Percentiles rank a stretch among this genome's conserved stretches.
Conservation (phyloP, 2,329 filamentous ascomycete genomes). For the Taxawa tesnikishii region DNA sequence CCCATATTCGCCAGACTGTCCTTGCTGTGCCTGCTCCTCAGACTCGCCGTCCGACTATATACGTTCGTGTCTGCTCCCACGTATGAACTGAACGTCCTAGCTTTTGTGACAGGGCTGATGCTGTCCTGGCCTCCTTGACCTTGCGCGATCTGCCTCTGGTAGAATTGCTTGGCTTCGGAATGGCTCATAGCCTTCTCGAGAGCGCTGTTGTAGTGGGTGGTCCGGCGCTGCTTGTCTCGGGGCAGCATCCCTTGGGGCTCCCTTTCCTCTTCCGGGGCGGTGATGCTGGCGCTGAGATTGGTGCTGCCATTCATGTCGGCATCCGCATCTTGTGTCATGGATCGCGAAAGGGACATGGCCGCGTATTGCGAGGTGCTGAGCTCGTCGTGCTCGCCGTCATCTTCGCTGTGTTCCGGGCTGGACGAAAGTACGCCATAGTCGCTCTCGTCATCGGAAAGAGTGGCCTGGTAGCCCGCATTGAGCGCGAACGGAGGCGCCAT, state of each 20-base stretch:
- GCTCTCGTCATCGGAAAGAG: conserved; percentile 1
- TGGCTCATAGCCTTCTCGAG: conserved; percentile 92
- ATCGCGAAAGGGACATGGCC: background rate
- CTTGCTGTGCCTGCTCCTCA: conserved; percentile 27
- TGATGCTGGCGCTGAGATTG: conserved; percentile 3
- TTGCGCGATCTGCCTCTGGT: conserved; percentile 72
- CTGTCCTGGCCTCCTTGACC: conserved; percentile 16
- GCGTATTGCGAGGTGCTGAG: background rate
- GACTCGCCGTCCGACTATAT: conserved; percentile 26
- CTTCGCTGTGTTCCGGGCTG: conserved; percentile 1
- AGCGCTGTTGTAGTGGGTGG: conserved; percentile 85
- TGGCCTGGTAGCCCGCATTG: too few relatives aligned
- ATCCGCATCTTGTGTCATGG: background rate
- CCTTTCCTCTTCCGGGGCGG: conserved; percentile 11
- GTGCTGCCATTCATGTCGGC: conserved; percentile 2
- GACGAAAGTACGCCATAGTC: background rate
- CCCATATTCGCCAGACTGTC: conserved; percentile 7
- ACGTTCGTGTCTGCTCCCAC: conserved; percentile 23
- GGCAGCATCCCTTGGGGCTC: conserved; percentile 26
- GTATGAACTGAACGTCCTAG: conserved; percentile 31
- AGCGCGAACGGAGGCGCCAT: too few relatives aligned
- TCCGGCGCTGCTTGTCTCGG: conserved; percentile 49
- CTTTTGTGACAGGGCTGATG: conserved; percentile 29
- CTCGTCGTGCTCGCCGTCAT: background rate
- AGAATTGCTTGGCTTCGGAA: conserved; percentile 90